Conservation (phyloP, 495 filamentous ascomycete species). For the Neurospora sp. region DNA sequence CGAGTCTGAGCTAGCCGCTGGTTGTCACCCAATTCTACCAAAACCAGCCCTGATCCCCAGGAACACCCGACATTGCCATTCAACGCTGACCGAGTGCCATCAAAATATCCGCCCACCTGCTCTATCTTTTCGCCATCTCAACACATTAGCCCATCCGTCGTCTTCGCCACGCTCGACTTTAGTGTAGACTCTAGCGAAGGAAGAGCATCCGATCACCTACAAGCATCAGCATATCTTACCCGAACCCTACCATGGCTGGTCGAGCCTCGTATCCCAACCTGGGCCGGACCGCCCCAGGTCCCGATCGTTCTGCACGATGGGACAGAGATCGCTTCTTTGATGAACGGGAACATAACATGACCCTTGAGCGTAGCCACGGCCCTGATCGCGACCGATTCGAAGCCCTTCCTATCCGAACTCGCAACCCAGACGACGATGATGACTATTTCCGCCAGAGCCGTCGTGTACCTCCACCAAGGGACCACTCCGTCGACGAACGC, state of each 20-base stretch:
- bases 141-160: background rate
- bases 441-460: slow-evolving; percentile 12
- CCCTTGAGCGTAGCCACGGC: slow-evolving; percentile 15
- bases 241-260: slow-evolving; percentile 15
- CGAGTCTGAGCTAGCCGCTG: background rate
- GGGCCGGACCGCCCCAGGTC: slow-evolving; percentile 13
- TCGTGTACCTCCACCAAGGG: slow-evolving; percentile 13
- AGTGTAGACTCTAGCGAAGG: background rate
- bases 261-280: slow-evolving; percentile 28
- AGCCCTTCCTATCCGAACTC: slow-evolving; percentile 2
- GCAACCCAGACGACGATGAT: slow-evolving; percentile 13
- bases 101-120: background rate
- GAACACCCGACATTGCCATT: background rate
- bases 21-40: background rate
- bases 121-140: background rate
- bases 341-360: slow-evolving; percentile 17
- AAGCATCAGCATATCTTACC: background rate
- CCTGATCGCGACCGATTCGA: slow-evolving; percentile 27
- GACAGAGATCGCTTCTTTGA: slow-evolving; percentile 30
- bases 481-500: slow-evolving; percentile 22
- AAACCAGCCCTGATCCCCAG: background rate
- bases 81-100: background rate
- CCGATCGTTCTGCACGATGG: slow-evolving; percentile 29
- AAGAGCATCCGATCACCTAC: background rate
- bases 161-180: background rate